Conservation (phyloP, 257 asterid genomes). For the Paraleonurus japonicus region DNA sequence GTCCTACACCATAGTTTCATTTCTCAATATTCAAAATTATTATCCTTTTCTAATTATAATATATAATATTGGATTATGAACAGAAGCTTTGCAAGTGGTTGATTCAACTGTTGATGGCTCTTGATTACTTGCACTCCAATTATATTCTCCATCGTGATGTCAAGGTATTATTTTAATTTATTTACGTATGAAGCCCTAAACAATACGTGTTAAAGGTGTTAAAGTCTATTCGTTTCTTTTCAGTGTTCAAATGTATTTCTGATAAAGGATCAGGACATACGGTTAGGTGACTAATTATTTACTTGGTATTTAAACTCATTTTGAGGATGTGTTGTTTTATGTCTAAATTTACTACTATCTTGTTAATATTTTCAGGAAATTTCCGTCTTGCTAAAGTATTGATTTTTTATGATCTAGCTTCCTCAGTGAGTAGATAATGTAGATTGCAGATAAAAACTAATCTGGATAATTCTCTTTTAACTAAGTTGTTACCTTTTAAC, state of each 20-base stretch:
- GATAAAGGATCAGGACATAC: slow-evolving; percentile 87
- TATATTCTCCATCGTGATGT: too few species aligned
- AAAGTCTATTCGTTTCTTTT: slow-evolving; percentile 23
- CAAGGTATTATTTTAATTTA: too few species aligned
- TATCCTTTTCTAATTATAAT: slow-evolving; percentile 6
- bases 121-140: too few species aligned
- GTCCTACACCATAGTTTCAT: too few species aligned
- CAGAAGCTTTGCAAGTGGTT: slow-evolving; percentile 98
- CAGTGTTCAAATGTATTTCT: slow-evolving; percentile 98
- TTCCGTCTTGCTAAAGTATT: slow-evolving; percentile 97
- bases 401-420: slow-evolving; percentile 89
- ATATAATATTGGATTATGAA: slow-evolving; percentile 24
- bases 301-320: neutral
- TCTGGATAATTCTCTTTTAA: neutral
- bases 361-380: slow-evolving; percentile 61
- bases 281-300: slow-evolving; percentile 59
- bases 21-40: too few species aligned
- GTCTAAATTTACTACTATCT: slow-evolving; percentile 13
- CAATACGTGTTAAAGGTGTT: neutral
- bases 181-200: slow-evolving; percentile 4
- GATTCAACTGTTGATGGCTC: slow-evolving; percentile 92
- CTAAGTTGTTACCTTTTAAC: slow-evolving; percentile 6
- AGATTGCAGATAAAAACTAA: neutral
- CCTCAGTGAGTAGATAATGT: slow-evolving; percentile 64
- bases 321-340: neutral